These are phyloP conservation scores for Withania somnifera DNA, from an alignment of 305 asterid genomes.

Conservation along the genomic window DNA sequence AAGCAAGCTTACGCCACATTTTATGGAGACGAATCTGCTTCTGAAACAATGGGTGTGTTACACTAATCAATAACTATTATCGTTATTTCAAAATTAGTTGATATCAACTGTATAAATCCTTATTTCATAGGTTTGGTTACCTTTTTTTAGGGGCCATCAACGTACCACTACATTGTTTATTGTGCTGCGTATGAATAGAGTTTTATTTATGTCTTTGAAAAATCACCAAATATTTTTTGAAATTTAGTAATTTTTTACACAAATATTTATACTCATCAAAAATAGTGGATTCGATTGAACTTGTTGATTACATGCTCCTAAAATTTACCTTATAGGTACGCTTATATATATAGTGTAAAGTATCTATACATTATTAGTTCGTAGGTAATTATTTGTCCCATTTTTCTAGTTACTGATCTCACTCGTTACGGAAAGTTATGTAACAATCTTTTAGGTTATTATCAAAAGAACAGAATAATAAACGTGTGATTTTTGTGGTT, in stretches of 20 bases:
- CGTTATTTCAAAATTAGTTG: constrained; percentile 30
- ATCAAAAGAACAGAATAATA: too few species aligned
- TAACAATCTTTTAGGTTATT: neutral
- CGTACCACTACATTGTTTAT: neutral
- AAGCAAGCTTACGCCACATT: constrained; percentile 69
- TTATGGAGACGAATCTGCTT: constrained; percentile 71
- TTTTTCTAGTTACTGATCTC: neutral
- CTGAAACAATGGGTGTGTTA: constrained; percentile 63
- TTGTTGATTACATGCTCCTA: neutral
- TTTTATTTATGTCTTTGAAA: neutral
- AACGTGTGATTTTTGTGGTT: neutral
- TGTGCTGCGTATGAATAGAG: neutral
- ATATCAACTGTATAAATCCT: neutral
- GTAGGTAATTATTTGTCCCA: neutral
- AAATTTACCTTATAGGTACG: neutral
- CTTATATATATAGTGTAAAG: neutral
- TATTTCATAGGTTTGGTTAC: neutral
- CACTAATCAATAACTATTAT: constrained; percentile 28
- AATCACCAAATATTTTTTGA: neutral
- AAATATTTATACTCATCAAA: neutral
- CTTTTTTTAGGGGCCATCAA: neutral
- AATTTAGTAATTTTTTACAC: neutral
- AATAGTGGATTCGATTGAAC: neutral
- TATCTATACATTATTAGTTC: neutral
- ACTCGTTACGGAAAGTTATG: neutral